Evolutionary conservation across 345 rosid species (phyloP).

Genomic region (Capsella bursapastoris): DNA sequence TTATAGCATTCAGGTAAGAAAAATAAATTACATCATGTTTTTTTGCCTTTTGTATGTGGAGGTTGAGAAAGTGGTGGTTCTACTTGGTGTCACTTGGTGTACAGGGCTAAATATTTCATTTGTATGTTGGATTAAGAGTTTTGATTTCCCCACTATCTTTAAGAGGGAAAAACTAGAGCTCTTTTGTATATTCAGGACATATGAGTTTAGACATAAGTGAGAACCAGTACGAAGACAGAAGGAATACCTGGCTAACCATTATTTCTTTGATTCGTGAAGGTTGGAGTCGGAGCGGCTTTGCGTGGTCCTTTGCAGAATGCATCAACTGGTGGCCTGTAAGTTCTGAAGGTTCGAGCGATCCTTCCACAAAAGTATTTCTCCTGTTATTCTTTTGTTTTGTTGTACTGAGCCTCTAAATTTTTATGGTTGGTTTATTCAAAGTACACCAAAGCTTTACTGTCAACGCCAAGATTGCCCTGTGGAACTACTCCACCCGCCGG

Average conservation of each 20-base stretch:
- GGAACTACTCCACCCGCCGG: slow-evolving; percentile 88
- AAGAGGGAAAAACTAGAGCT: not conserved
- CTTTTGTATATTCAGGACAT: slow-evolving; percentile 11
- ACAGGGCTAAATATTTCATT: not conserved
- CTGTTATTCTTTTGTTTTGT: not conserved
- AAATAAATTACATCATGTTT: not conserved
- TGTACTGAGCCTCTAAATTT: slow-evolving; percentile 11
- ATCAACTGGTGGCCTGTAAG: slow-evolving; percentile 76
- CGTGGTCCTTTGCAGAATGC: slow-evolving; percentile 83
- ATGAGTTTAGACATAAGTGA: slow-evolving; percentile 10
- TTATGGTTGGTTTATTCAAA: slow-evolving; percentile 43
- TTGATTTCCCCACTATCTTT: not conserved
- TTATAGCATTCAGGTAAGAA: slow-evolving; percentile 44
- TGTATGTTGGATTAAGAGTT: not conserved
- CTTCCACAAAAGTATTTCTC: slow-evolving; percentile 24
- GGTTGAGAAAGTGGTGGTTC: not conserved
- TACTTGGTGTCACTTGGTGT: slow-evolving; percentile 3
- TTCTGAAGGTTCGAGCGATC: slow-evolving; percentile 48
- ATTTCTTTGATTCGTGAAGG: slow-evolving; percentile 52
- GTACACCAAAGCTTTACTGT: slow-evolving; percentile 78
- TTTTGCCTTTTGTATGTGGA: slow-evolving; percentile 2
- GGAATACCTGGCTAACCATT: not conserved
- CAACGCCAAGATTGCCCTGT: slow-evolving; percentile 77
- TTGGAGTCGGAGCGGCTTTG: slow-evolving; percentile 80
- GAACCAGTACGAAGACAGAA: not conserved